Percentiles rank a stretch among this genome's conserved stretches.
Evolutionary conservation across 345 rosid genomes (phyloP).

Genomic region (Hibiscus mutabilis): DNA sequence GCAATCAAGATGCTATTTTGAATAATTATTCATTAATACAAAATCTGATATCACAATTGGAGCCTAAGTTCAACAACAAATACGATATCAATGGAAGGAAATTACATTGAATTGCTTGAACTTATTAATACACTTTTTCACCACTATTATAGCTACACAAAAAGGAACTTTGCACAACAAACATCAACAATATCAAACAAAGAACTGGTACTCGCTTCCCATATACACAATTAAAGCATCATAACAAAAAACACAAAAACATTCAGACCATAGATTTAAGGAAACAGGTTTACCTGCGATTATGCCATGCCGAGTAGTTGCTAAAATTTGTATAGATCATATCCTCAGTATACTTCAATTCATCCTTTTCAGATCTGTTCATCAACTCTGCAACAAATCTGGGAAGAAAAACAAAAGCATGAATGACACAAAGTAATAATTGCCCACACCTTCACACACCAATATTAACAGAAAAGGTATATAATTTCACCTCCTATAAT

Average conservation of each 20-base stretch:
- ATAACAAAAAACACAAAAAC: neutral
- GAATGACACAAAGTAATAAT: neutral
- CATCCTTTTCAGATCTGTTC: slow-evolving; percentile 74
- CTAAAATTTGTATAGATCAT: slow-evolving; percentile 62
- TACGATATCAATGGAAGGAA: neutral
- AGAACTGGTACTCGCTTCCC: neutral
- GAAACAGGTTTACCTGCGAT: slow-evolving; percentile 58
- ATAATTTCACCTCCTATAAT: slow-evolving; percentile 67
- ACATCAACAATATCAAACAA: neutral
- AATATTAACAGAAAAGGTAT: neutral
- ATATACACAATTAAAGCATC: slow-evolving; percentile 3
- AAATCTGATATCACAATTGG: neutral
- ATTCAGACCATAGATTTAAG: neutral
- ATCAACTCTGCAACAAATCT: slow-evolving; percentile 72
- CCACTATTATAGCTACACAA: neutral
- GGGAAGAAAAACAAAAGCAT: slow-evolving; percentile 12
- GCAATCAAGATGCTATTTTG: neutral
- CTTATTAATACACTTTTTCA: neutral
- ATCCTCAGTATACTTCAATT: slow-evolving; percentile 57
- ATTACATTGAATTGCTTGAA: neutral
- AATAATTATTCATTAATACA: neutral
- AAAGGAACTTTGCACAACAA: neutral
- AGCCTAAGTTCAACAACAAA: neutral
- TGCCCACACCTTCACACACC: neutral
- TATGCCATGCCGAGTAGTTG: slow-evolving; percentile 98